Evolutionary conservation across 306 rosid genomes (phyloP).

Genomic region (Argentina anserina): DNA sequence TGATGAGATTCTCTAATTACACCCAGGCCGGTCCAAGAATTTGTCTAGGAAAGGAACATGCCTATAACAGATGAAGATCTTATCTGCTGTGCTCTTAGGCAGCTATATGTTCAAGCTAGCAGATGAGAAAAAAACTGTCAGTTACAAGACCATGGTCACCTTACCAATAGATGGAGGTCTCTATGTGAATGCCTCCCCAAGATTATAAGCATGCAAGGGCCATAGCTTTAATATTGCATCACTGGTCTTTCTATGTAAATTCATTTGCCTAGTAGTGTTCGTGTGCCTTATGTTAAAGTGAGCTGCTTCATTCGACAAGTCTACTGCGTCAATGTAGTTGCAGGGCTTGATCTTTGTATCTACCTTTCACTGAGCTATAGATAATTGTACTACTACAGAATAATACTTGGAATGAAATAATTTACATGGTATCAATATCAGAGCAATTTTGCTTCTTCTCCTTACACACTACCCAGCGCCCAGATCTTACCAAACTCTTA

Average conservation of each 20-base stretch:
- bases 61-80: slow-evolving; percentile 8
- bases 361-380: too few species aligned
- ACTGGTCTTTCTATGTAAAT: neutral
- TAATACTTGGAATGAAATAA: too few species aligned
- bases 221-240: neutral
- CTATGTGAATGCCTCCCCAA: neutral
- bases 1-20: neutral
- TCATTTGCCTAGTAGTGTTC: neutral
- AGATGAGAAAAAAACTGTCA: slow-evolving; percentile 2
- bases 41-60: slow-evolving; percentile 3
- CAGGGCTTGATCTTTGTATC: too few species aligned
- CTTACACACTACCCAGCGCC: too few species aligned
- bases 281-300: neutral
- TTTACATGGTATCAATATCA: too few species aligned
- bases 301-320: too few species aligned
- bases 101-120: slow-evolving; percentile 9
- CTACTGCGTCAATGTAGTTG: too few species aligned
- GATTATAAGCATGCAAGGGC: neutral
- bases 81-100: slow-evolving; percentile 1
- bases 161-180: slow-evolving; percentile 23
- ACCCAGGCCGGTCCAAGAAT: slow-evolving; percentile 7
- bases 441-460: too few species aligned
- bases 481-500: too few species aligned
- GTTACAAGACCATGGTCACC: slow-evolving; percentile 12
- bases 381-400: too few species aligned